These are phyloP conservation scores for Limnanthes douglasii DNA, from an alignment of 345 rosid genomes.

Conservation along the genomic window DNA sequence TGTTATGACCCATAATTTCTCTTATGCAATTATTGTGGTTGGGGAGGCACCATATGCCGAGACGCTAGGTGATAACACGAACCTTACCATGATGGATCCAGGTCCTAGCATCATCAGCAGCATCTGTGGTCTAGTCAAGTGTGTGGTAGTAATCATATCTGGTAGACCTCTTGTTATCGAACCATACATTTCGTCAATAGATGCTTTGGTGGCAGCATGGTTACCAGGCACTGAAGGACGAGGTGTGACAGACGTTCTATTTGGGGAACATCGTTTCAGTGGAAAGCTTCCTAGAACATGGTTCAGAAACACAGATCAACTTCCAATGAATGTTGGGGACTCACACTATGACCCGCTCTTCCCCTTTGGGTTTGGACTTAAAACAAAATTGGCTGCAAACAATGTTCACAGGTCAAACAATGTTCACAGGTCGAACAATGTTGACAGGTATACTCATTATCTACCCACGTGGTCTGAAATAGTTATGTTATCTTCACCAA, in stretches of 20 bases:
- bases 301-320: constrained; percentile 77
- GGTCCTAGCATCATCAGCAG: constrained; percentile 49
- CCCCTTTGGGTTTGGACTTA: constrained; percentile 69
- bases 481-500: too few species aligned
- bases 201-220: constrained; percentile 85
- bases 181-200: constrained; percentile 47
- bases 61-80: constrained; percentile 54
- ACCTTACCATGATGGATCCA: constrained; percentile 52
- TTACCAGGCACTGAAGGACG: constrained; percentile 94
- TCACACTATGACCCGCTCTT: constrained; percentile 70
- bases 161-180: constrained; percentile 86
- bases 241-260: constrained; percentile 72
- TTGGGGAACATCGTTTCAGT: constrained; percentile 76
- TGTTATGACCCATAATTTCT: constrained; percentile 53
- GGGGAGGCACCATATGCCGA: constrained; percentile 88
- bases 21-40: constrained; percentile 63
- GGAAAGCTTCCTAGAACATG: constrained; percentile 84
- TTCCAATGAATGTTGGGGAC: constrained; percentile 86
- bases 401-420: constrained; percentile 43
- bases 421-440: too few species aligned
- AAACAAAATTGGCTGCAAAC: constrained; percentile 44
- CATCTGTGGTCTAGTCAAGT: constrained; percentile 50
- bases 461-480: too few species aligned
- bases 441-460: constrained; percentile 43
- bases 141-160: constrained; percentile 61